Evolutionary conservation across 208 protist species (phyloP).

Genomic region (Trypanosoma platydactyli): DNA sequence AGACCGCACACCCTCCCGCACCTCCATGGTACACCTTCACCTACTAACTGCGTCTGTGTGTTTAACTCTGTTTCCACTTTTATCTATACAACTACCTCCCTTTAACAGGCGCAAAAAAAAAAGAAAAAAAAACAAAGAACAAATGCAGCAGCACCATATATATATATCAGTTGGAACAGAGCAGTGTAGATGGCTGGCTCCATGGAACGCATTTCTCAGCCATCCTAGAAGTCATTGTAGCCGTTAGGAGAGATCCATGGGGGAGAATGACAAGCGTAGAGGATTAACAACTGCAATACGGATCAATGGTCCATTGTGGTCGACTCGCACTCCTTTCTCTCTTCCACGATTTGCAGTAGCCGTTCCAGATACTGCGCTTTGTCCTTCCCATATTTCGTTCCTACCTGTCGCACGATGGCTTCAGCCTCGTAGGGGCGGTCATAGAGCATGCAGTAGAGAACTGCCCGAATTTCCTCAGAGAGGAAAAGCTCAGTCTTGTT

Average conservation of each 20-base stretch:
- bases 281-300: neutral
- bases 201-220: no score
- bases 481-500: constrained; percentile 65
- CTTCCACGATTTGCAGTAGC: constrained; percentile 37
- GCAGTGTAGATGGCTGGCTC: no score
- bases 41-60: neutral
- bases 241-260: neutral
- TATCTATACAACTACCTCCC: no score
- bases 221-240: neutral
- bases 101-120: no score
- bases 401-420: constrained; percentile 57
- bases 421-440: constrained; percentile 69
- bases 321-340: constrained; percentile 28
- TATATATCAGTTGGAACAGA: no score
- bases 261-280: neutral
- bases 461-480: constrained; percentile 57
- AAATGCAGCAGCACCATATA: no score
- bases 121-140: no score
- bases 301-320: neutral
- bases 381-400: constrained; percentile 37
- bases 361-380: constrained; percentile 46
- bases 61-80: no score
- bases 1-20: neutral
- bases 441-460: constrained; percentile 81
- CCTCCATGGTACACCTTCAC: constrained; percentile 3